These are phyloP conservation scores for Coccomyxa sp. DNA, from an alignment of 139 green algal genomes.

Conservation along the genomic window DNA sequence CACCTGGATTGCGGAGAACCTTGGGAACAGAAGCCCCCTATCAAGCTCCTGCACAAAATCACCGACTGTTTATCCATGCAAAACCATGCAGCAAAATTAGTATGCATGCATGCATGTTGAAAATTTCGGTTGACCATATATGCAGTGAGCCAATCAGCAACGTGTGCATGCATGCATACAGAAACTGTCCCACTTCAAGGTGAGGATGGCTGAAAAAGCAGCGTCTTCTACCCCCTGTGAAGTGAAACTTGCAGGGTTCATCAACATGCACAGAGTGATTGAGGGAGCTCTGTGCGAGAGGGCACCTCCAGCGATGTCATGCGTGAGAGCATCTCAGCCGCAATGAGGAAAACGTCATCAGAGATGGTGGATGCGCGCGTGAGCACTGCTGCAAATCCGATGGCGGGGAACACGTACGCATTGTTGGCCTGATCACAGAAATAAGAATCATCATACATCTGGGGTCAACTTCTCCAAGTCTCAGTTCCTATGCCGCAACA, in stretches of 20 bases:
- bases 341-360: constrained; percentile 71
- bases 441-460: no score
- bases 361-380: constrained; percentile 46
- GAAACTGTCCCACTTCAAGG: no score
- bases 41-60: constrained; percentile 17
- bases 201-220: no score
- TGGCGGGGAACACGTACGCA: constrained; percentile 72
- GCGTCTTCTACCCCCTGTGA: no score
- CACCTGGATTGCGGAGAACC: constrained; percentile 41
- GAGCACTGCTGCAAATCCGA: constrained; percentile 66
- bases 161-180: no score
- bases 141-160: neutral
- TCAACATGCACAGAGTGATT: no score
- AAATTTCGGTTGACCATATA: neutral
- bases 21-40: constrained; percentile 42
- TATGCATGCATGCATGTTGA: neutral
- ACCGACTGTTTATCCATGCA: neutral
- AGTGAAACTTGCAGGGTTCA: no score
- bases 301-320: constrained; percentile 13
- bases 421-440: constrained; percentile 69
- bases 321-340: constrained; percentile 59
- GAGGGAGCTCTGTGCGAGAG: no score
- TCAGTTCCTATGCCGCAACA: no score
- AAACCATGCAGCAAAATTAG: neutral
- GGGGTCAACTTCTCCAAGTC: no score